These are phyloP conservation scores for Cryptococcus amylolentus DNA, from an alignment of 1,284 basidiomycete species.

Conservation along the genomic window DNA sequence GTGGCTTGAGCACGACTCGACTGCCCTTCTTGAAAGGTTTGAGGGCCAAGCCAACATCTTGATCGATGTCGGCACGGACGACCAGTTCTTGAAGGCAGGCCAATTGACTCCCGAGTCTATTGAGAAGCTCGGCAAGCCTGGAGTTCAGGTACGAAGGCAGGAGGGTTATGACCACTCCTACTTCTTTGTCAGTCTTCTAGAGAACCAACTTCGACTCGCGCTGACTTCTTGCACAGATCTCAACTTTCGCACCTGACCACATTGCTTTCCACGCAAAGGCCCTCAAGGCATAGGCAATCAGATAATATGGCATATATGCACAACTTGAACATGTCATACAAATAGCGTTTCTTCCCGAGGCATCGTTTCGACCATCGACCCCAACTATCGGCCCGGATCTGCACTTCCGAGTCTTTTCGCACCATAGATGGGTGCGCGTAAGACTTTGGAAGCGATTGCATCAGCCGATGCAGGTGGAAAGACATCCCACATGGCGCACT, in stretches of 20 bases:
- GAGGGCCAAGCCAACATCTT: slow-evolving; percentile 69
- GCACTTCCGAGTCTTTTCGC: no score
- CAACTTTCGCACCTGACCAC: slow-evolving; percentile 62
- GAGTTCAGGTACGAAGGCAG: slow-evolving; percentile 75
- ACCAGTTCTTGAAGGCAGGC: slow-evolving; percentile 79
- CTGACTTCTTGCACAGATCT: slow-evolving; percentile 53
- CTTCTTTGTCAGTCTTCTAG: slow-evolving; percentile 69
- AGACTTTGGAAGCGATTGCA: no score
- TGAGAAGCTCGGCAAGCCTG: slow-evolving; percentile 66
- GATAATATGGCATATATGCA: no score
- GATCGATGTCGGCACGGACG: slow-evolving; percentile 80
- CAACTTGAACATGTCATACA: no score
- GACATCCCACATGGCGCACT: no score
- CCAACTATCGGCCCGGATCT: no score
- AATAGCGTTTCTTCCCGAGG: no score
- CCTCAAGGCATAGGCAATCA: slow-evolving; percentile 44
- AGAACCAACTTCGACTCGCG: not conserved
- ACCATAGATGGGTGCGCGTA: no score
- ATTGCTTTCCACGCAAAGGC: slow-evolving; percentile 53
- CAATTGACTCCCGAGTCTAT: slow-evolving; percentile 91
- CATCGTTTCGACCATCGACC: no score
- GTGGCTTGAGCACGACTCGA: slow-evolving; percentile 69
- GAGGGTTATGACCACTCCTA: slow-evolving; percentile 89
- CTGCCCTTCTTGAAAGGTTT: slow-evolving; percentile 68
- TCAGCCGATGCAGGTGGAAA: no score